Evolutionary conservation across 2,329 filamentous ascomycete species (phyloP).

Genomic region (Podosphaera fusca): DNA sequence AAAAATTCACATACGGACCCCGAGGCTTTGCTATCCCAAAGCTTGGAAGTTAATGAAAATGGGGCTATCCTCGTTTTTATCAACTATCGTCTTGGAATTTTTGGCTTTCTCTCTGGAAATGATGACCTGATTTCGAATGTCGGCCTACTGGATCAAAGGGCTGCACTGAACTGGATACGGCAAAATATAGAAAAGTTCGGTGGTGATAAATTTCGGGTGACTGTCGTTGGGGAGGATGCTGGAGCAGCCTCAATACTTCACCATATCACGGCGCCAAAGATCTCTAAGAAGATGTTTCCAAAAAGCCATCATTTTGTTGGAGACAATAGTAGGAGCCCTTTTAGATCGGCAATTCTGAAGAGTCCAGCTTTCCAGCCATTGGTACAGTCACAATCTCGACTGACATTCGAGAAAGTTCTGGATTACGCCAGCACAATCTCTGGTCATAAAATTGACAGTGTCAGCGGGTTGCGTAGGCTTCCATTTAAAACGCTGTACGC

Average conservation of each 20-base stretch:
- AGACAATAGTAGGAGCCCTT: slow-evolving; percentile 15
- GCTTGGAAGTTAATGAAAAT: slow-evolving; percentile 11
- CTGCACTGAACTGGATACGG: slow-evolving; percentile 33
- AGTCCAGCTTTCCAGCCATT: slow-evolving; percentile 8
- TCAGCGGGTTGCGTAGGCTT: background rate
- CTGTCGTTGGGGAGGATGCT: slow-evolving; percentile 26
- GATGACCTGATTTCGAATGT: slow-evolving; percentile 23
- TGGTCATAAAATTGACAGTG: background rate
- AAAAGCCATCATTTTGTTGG: background rate
- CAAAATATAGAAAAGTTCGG: slow-evolving; percentile 29
- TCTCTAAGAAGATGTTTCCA: background rate
- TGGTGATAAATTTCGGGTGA: slow-evolving; percentile 25
- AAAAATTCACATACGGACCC: slow-evolving; percentile 19
- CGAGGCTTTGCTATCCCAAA: slow-evolving; percentile 17
- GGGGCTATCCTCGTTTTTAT: slow-evolving; percentile 17
- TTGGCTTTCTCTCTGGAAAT: slow-evolving; percentile 19
- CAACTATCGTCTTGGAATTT: slow-evolving; percentile 17
- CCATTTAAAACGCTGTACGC: background rate
- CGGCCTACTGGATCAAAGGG: slow-evolving; percentile 28
- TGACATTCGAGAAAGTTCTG: background rate
- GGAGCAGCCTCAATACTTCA: slow-evolving; percentile 29
- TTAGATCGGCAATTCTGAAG: slow-evolving; percentile 18
- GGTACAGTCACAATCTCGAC: background rate
- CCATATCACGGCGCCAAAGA: slow-evolving; percentile 24
- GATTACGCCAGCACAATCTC: slow-evolving; percentile 7